Evolutionary conservation across 257 asterid genomes (phyloP).

Genomic region (Datura wrightii): DNA sequence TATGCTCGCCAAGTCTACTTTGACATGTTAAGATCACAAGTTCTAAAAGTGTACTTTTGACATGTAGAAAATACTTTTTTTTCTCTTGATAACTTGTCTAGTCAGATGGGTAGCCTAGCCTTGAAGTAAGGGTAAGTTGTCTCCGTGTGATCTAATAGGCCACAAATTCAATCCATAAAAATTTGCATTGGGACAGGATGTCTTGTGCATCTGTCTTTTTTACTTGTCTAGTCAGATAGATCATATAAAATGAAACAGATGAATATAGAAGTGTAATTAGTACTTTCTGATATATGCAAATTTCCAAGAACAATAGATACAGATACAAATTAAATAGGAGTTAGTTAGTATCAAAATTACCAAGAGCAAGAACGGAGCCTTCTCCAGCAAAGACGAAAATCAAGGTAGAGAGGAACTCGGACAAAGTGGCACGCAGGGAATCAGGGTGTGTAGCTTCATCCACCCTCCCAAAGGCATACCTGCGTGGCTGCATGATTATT

Average conservation of each 20-base stretch:
- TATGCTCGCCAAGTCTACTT: neutral
- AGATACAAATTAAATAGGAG: neutral
- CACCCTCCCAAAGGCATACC: constrained; percentile 76
- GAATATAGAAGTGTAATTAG: neutral
- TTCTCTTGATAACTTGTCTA: neutral
- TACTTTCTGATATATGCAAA: neutral
- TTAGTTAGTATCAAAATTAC: constrained; percentile 33
- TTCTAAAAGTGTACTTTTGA: neutral
- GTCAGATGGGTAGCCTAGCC: too few relatives aligned
- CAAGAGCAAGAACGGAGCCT: constrained; percentile 84
- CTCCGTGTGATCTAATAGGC: neutral
- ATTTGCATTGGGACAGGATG: neutral
- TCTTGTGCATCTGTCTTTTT: neutral
- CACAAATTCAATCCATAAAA: too few relatives aligned
- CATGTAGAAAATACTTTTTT: too few relatives aligned
- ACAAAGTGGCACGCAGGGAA: constrained; percentile 76
- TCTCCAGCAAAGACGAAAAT: constrained; percentile 94
- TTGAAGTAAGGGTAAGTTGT: neutral
- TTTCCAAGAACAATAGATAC: neutral
- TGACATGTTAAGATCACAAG: neutral
- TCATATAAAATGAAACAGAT: neutral
- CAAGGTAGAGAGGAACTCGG: constrained; percentile 83
- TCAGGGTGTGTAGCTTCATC: constrained; percentile 98
- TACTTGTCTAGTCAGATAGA: neutral
- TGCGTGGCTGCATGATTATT: constrained; percentile 54